A percentile compares a stretch with the other conserved stretches of the same genome.
phyloP scores from a whole-genome alignment of 2,329 filamentous ascomycete species.

The Beauveria medogensis region DNA sequence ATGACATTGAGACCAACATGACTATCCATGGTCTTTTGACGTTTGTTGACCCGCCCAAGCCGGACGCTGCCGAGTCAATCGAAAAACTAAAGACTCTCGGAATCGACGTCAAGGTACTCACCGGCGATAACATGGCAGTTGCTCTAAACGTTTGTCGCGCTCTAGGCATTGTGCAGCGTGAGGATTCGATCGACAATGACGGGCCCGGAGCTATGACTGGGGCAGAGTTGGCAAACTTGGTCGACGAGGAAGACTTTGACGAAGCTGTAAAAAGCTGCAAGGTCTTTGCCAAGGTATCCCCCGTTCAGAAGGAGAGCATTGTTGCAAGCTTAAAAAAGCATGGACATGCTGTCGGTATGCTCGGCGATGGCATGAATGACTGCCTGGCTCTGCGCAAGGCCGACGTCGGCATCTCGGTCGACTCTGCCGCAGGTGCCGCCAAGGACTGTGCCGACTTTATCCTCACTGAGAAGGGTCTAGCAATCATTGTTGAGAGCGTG shows the following conservation, averaged over 20 bases:
- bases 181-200: slow-evolving; percentile 13
- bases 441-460: slow-evolving; percentile 24
- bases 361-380: slow-evolving; percentile 24
- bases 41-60: slow-evolving; percentile 22
- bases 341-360: slow-evolving; percentile 22
- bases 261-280: slow-evolving; percentile 17
- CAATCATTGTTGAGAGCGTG: slow-evolving; percentile 20
- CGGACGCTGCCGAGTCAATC: slow-evolving; percentile 21
- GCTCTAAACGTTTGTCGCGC: slow-evolving; percentile 21
- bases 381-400: slow-evolving; percentile 20
- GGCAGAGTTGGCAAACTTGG: slow-evolving; percentile 16
- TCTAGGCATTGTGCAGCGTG: slow-evolving; percentile 15
- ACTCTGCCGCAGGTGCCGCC: slow-evolving; percentile 21
- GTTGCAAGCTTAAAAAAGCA: slow-evolving; percentile 17
- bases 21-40: slow-evolving; percentile 20
- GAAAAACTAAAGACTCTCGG: slow-evolving; percentile 16
- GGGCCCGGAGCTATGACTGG: slow-evolving; percentile 20
- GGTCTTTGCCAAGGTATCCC: slow-evolving; percentile 22
- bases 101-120: slow-evolving; percentile 22
- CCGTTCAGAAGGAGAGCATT: slow-evolving; percentile 20
- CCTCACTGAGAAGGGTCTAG: slow-evolving; percentile 22
- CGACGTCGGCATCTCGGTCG: slow-evolving; percentile 23
- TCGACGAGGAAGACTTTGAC: slow-evolving; percentile 17
- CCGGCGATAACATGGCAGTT: slow-evolving; percentile 21
- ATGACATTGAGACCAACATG: slow-evolving; percentile 19